Percentiles rank a stretch among this genome's conserved stretches.
Conservation (phyloP, 1,139 yeast species). For the Suhomyces choctaworum region DNA sequence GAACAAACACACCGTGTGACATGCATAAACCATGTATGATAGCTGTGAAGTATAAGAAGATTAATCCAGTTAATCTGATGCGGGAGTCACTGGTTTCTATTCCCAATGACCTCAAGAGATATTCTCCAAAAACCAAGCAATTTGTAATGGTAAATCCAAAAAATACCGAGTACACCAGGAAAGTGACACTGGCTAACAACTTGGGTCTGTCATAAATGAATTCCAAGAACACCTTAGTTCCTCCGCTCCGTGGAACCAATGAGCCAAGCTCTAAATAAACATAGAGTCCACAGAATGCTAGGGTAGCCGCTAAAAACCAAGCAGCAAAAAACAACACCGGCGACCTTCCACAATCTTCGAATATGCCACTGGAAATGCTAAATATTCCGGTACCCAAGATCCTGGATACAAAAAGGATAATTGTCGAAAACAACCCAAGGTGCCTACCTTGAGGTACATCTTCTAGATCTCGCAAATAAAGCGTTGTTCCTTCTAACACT, state of each 20-base stretch:
- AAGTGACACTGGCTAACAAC: slow-evolving; percentile 59
- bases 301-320: slow-evolving; percentile 61
- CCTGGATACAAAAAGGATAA: slow-evolving; percentile 61
- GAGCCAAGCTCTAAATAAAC: slow-evolving; percentile 70
- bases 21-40: slow-evolving; percentile 55
- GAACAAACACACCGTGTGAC: slow-evolving; percentile 53
- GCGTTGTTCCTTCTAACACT: slow-evolving; percentile 17
- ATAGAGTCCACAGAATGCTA: slow-evolving; percentile 66
- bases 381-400: slow-evolving; percentile 80
- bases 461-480: slow-evolving; percentile 34
- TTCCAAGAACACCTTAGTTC: slow-evolving; percentile 69
- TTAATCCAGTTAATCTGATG: slow-evolving; percentile 46
- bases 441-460: slow-evolving; percentile 78
- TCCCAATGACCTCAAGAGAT: slow-evolving; percentile 53
- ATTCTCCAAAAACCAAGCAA: slow-evolving; percentile 71
- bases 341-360: slow-evolving; percentile 67
- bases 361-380: slow-evolving; percentile 68
- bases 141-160: slow-evolving; percentile 69
- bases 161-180: slow-evolving; percentile 54
- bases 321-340: slow-evolving; percentile 57
- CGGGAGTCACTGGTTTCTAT: slow-evolving; percentile 36
- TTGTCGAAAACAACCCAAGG: slow-evolving; percentile 65
- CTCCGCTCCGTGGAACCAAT: slow-evolving; percentile 71
- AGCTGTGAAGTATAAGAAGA: slow-evolving; percentile 44
- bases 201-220: slow-evolving; percentile 61